These are phyloP conservation scores for Colletotrichum graminicola DNA, from an alignment of 2,329 filamentous ascomycete species.

Conservation along the genomic window DNA sequence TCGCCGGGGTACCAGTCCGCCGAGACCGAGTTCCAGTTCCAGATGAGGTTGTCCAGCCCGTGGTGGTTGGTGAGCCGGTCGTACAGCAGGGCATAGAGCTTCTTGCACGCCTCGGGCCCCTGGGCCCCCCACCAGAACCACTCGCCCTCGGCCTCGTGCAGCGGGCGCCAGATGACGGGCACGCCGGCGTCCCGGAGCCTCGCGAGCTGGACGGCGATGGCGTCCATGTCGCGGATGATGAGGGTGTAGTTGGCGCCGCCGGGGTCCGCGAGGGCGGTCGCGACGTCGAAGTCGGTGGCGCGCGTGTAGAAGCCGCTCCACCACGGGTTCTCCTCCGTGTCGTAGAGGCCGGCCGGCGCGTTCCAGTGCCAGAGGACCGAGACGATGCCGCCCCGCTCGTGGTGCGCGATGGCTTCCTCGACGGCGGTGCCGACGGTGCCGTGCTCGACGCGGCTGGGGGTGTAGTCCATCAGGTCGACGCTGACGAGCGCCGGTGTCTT, in stretches of 20 bases:
- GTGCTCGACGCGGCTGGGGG: constrained; percentile 57
- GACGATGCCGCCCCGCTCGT: constrained; percentile 58
- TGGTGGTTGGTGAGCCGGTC: constrained; percentile 59
- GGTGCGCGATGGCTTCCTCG: constrained; percentile 60
- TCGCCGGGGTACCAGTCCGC: constrained; percentile 62
- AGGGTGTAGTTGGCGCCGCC: constrained; percentile 61
- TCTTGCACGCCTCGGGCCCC: constrained; percentile 58
- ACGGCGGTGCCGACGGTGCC: constrained; percentile 57
- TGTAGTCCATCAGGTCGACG: constrained; percentile 64
- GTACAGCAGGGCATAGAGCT: constrained; percentile 58
- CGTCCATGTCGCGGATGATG: constrained; percentile 60
- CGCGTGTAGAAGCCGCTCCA: constrained; percentile 63
- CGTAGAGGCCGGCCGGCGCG: constrained; percentile 59
- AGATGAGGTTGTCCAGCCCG: constrained; percentile 60
- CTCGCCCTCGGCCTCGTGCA: constrained; percentile 63
- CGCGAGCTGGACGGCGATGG: constrained; percentile 59
- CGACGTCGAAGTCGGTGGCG: constrained; percentile 63
- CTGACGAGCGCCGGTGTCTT: constrained; percentile 61
- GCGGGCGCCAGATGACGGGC: constrained; percentile 60
- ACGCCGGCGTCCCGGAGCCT: constrained; percentile 57
- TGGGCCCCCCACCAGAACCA: constrained; percentile 68
- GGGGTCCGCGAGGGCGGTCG: constrained; percentile 55
- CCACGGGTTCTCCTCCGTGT: constrained; percentile 60
- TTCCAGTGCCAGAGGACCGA: constrained; percentile 65
- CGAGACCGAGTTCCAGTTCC: constrained; percentile 63